These are phyloP conservation scores for Verticillium albo-atrum DNA, from an alignment of 2,329 filamentous ascomycete species.

Conservation along the genomic window DNA sequence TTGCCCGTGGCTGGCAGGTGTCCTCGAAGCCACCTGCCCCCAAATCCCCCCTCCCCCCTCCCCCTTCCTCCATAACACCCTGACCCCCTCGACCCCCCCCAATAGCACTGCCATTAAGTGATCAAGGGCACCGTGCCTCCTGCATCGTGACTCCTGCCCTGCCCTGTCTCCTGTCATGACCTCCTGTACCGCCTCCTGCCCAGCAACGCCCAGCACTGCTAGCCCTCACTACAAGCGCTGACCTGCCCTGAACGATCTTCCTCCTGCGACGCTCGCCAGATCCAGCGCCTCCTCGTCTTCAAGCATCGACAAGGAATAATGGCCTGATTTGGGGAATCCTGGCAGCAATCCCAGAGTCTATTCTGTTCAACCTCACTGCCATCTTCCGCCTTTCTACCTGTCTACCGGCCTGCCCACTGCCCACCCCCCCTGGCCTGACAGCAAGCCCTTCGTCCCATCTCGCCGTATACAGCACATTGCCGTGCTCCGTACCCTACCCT, in stretches of 20 bases:
- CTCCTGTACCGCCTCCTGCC: neutral
- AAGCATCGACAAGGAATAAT: neutral
- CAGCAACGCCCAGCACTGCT: neutral
- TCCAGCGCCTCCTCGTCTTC: neutral
- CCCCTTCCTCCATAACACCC: no score
- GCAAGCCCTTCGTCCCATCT: neutral
- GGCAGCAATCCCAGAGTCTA: neutral
- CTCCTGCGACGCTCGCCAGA: neutral
- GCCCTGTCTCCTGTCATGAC: neutral
- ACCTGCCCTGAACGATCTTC: neutral
- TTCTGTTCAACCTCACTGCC: neutral
- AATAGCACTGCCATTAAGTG: neutral
- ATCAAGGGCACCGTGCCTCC: neutral
- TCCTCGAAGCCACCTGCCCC: no score
- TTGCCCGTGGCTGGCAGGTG: no score
- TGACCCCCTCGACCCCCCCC: no score
- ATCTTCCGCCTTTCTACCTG: neutral
- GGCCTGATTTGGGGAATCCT: neutral
- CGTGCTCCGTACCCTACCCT: neutral
- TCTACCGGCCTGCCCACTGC: neutral
- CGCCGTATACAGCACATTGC: neutral
- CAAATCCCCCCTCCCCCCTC: no score
- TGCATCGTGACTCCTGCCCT: neutral
- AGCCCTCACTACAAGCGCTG: neutral
- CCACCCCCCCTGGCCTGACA: neutral